Evolutionary conservation across 2,329 filamentous ascomycete genomes (phyloP).

Genomic region (Fusarium sambucinum): DNA sequence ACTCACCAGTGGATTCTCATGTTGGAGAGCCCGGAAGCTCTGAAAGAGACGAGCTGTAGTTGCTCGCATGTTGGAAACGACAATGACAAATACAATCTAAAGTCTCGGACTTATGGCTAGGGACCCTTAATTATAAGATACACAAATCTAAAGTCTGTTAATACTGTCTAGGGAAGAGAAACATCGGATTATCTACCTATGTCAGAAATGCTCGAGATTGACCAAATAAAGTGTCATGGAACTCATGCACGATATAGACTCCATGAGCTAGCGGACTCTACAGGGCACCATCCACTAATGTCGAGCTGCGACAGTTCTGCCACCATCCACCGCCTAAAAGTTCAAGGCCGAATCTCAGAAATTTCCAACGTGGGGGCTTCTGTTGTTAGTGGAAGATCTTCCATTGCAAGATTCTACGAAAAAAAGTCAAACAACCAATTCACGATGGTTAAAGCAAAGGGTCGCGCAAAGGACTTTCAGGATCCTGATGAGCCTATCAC

Average conservation of each 20-base stretch:
- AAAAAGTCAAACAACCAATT: constrained; percentile 43
- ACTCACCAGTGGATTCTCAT: constrained; percentile 88
- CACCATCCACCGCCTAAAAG: constrained; percentile 64
- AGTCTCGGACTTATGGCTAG: not conserved
- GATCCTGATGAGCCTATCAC: constrained; percentile 71
- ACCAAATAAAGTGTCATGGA: constrained; percentile 21
- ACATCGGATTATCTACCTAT: constrained; percentile 3
- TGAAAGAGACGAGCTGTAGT: constrained; percentile 55
- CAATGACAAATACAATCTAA: not conserved
- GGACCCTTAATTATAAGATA: not conserved
- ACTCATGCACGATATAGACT: not conserved
- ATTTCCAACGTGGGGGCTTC: constrained; percentile 52
- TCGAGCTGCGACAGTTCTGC: constrained; percentile 55
- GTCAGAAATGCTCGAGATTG: constrained; percentile 7
- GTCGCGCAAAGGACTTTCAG: constrained; percentile 70
- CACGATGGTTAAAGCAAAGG: constrained; percentile 65
- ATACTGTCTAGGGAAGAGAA: not conserved
- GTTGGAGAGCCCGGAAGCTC: constrained; percentile 55
- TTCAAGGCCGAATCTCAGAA: constrained; percentile 52
- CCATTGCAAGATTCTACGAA: constrained; percentile 16
- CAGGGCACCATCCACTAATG: constrained; percentile 20
- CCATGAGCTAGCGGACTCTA: constrained; percentile 21
- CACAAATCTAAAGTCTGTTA: too few species aligned
- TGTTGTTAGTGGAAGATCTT: constrained; percentile 21
- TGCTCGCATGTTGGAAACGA: constrained; percentile 53